A percentile compares a stretch with the other conserved stretches of the same genome.
These are phyloP conservation scores for Syzygium grande DNA, from an alignment of 345 rosid genomes.

Conservation along the genomic window DNA sequence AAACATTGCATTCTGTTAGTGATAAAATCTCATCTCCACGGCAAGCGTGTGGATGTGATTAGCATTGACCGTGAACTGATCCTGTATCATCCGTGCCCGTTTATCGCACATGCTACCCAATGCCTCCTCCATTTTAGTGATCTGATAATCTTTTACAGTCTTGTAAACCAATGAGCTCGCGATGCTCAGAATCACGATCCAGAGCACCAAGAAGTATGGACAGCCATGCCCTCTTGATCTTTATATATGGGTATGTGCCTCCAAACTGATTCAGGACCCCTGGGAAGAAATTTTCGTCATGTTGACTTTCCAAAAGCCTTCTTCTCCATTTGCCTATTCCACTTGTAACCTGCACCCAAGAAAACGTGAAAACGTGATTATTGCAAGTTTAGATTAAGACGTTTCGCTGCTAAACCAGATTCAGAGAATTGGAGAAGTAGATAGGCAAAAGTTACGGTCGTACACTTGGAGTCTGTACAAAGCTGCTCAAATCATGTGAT, in stretches of 20 bases:
- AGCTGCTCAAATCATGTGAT: conserved; percentile 15
- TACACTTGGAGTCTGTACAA: conserved; percentile 21
- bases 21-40: fast-evolving
- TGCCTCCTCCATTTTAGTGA: background rate
- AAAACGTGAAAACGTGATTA: background rate
- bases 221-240: background rate
- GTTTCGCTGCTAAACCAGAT: background rate
- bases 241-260: background rate
- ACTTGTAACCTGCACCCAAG: background rate
- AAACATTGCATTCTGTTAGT: background rate
- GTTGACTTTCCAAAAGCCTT: background rate
- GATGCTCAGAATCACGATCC: background rate
- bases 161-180: background rate
- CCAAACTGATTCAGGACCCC: background rate
- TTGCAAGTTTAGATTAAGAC: background rate
- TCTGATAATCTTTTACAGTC: background rate
- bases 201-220: background rate
- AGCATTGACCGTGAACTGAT: background rate
- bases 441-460: background rate
- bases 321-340: background rate
- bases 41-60: background rate
- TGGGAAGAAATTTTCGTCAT: background rate
- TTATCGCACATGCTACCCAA: background rate
- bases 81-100: background rate
- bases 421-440: background rate